These are phyloP conservation scores for Brasenia schreberi DNA, from an alignment of 164 flowering plant species.

Conservation along the genomic window DNA sequence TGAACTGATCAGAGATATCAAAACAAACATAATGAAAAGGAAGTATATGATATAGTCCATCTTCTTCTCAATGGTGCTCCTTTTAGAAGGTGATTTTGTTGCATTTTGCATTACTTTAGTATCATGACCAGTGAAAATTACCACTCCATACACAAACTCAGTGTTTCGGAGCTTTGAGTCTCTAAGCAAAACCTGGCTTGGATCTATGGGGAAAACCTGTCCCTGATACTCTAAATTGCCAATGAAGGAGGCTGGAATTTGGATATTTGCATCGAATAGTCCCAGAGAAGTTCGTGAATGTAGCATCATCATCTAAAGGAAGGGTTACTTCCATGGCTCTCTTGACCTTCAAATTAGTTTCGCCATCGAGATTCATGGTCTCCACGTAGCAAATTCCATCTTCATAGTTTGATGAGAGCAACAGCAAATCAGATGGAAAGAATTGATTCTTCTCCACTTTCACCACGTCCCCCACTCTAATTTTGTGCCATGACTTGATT, in stretches of 20 bases:
- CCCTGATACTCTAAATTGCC: slow-evolving; percentile 71
- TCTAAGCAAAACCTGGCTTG: slow-evolving; percentile 69
- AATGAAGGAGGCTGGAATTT: slow-evolving; percentile 66
- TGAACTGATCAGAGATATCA: slow-evolving; percentile 61
- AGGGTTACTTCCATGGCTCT: slow-evolving; percentile 60
- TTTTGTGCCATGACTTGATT: slow-evolving; percentile 50
- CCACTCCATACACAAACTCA: slow-evolving; percentile 57
- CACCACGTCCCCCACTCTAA: slow-evolving; percentile 72
- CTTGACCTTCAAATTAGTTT: slow-evolving; percentile 87
- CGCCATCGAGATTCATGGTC: slow-evolving; percentile 95
- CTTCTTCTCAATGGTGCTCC: slow-evolving; percentile 61
- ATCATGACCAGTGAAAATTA: slow-evolving; percentile 71
- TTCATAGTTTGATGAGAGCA: slow-evolving; percentile 72
- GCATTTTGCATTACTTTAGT: slow-evolving; percentile 81
- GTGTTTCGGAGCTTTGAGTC: slow-evolving; percentile 81
- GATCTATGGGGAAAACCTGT: slow-evolving; percentile 56
- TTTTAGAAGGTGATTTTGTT: slow-evolving; percentile 64
- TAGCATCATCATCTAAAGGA: slow-evolving; percentile 31
- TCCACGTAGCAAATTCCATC: slow-evolving; percentile 95
- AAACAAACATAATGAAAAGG: slow-evolving; percentile 53
- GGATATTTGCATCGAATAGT: slow-evolving; percentile 75
- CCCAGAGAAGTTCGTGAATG: slow-evolving; percentile 29
- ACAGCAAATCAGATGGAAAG: slow-evolving; percentile 77
- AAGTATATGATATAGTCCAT: slow-evolving; percentile 77
- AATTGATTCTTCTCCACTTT: slow-evolving; percentile 83